Conservation (phyloP, 2,329 filamentous ascomycete genomes). For the Calonectria pseudoturangicola region DNA sequence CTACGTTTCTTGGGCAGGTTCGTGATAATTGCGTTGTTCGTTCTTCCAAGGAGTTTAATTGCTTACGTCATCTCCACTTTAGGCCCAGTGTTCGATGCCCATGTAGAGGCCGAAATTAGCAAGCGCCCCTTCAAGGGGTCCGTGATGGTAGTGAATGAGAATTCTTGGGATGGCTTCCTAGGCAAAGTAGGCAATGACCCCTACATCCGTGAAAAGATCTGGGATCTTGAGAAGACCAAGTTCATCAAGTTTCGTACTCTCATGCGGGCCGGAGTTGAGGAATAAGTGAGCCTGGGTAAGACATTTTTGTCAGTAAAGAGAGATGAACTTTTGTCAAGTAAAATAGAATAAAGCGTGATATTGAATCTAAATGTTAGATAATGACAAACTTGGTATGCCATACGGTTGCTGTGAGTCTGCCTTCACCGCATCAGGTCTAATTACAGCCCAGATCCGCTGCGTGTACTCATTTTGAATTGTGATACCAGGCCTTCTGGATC, state of each 20-base stretch:
- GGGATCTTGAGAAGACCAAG: not conserved
- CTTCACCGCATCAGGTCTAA: no score
- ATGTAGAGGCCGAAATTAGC: conserved; percentile 2
- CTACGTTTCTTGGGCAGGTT: conserved; percentile 1
- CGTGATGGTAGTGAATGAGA: not conserved
- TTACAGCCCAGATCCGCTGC: no score
- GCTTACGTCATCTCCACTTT: not conserved
- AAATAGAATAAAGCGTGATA: no score
- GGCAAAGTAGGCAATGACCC: not conserved
- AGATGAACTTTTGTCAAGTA: no score
- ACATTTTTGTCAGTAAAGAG: no score
- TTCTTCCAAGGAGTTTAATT: not conserved
- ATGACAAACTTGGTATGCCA: no score
- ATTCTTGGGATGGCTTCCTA: not conserved
- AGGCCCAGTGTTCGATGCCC: conserved; percentile 1
- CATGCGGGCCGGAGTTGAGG: not conserved
- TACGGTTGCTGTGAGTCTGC: no score
- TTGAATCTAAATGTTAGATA: no score
- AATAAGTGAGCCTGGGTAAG: not conserved
- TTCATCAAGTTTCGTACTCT: not conserved
- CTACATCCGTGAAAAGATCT: conserved; percentile 5
- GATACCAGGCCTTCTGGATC: no score
- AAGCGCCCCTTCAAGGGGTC: conserved; percentile 2
- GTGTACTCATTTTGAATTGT: no score
- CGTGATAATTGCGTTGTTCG: not conserved